Base-by-base conservation (phyloP, 2,329 filamentous ascomycete species). In the Domatiomyces catenatus region DNA sequence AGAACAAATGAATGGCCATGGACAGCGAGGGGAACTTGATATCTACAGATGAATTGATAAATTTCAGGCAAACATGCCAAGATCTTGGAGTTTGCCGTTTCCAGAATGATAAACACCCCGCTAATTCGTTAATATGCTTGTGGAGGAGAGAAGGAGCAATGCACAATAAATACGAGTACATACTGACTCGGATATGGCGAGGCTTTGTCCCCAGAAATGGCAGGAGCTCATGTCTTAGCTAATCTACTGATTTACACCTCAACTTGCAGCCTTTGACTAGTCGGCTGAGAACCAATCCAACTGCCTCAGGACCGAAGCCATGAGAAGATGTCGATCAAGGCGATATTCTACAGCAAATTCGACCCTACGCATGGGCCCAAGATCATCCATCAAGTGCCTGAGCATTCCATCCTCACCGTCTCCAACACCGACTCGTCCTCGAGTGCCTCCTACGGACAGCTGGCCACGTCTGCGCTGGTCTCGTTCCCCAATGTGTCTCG, bases 401-500 rank as follows among this genome's bases (percentile, higher is more conserved):
- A 77, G 54, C 76, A 76, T 59, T 74, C 75, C 51, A 76, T 82
- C 56, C 68, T 69, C 8, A 67, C 69, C 42, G 68, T 61, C 56
- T 65, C 58, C 53, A 72, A 54, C 5, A 44, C 48, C 39, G 45
- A 7, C 44, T 26, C 48, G n/a, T 18, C 54, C 1, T 52, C 55
- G 2, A 48, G 22, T 26, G 7, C 28, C 10, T 18, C 45, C 43
- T 6, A 20, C 17, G 19, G 19, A 10, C 3, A 10, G 12, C 22
- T 45, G 65, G 58, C 77, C 71, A 62, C 17, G 8, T 26, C 71
- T 73, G 81, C 83, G 2, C 79, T 94, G 55, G 79, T 95, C 62
- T 81, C 88, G 67, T 96, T 94, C 68, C 79, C 85, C 57, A 81
- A 86, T 48, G 77, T 96, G 58, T 85, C 86, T 15, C 83, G 90